Conservation (phyloP, 2,329 filamentous ascomycete genomes). For the Verticillium alfalfae region DNA sequence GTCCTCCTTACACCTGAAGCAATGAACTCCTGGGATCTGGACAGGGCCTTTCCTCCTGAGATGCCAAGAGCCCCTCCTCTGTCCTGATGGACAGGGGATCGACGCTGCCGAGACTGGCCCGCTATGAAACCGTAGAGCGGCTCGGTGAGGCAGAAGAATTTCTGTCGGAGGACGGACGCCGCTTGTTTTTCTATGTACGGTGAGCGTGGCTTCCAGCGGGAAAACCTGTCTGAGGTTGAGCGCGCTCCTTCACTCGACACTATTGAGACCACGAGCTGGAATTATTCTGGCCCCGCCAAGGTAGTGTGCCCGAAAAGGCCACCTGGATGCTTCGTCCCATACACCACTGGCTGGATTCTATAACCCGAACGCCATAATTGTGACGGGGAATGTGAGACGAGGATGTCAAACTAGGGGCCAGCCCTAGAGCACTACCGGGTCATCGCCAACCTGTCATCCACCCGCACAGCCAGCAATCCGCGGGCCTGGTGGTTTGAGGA, state of each 20-base stretch:
- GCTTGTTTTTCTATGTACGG: neutral
- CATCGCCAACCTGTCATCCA: neutral
- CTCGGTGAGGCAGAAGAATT: neutral
- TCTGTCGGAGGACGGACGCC: neutral
- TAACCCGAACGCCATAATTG: neutral
- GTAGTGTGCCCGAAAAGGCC: too few species aligned
- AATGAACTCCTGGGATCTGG: neutral
- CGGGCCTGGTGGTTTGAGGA: neutral
- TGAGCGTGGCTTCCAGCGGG: neutral
- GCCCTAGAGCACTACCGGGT: neutral
- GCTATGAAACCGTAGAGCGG: neutral
- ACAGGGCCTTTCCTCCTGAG: neutral
- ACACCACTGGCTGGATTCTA: neutral
- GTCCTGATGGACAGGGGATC: neutral
- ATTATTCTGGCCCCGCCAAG: neutral
- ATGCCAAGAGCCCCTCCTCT: neutral
- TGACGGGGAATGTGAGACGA: neutral
- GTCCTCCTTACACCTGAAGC: neutral
- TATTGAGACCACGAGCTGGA: neutral
- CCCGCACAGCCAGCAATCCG: neutral
- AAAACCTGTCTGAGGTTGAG: neutral
- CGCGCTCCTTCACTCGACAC: neutral
- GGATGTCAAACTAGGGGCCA: neutral
- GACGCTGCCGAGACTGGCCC: slow-evolving; percentile 1
- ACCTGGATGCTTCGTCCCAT: neutral